Conservation (phyloP, 1,284 basidiomycete species). For the Boletus smithii region DNA sequence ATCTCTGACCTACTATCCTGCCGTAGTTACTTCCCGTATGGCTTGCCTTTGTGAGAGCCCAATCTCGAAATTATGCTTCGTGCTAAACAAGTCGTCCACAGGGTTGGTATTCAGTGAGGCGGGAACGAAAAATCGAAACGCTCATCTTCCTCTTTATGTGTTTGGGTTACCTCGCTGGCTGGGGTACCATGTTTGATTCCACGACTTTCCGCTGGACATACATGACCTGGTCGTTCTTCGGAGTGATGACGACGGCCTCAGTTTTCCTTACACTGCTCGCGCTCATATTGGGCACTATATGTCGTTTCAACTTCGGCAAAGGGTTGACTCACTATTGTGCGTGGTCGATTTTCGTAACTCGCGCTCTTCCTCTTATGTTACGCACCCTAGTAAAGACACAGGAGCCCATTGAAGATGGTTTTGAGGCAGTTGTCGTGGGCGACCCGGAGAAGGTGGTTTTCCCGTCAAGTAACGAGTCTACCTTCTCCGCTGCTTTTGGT, state of each 20-base stretch:
- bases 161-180: constrained; percentile 58
- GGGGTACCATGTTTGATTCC: constrained; percentile 69
- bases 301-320: constrained; percentile 71
- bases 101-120: constrained; percentile 74
- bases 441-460: constrained; percentile 66
- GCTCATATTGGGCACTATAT: constrained; percentile 60
- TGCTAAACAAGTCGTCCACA: constrained; percentile 27
- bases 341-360: constrained; percentile 27
- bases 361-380: not conserved
- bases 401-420: constrained; percentile 48
- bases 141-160: constrained; percentile 60
- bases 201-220: constrained; percentile 74
- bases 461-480: constrained; percentile 52
- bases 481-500: constrained; percentile 51
- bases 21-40: constrained; percentile 62
- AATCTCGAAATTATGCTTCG: not conserved
- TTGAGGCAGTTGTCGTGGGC: constrained; percentile 36
- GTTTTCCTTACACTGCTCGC: constrained; percentile 53
- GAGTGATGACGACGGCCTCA: constrained; percentile 57
- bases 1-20: constrained; percentile 12
- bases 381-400: constrained; percentile 51
- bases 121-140: constrained; percentile 59
- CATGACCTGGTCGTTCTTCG: constrained; percentile 70
- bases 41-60: constrained; percentile 50
- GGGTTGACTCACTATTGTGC: constrained; percentile 64